Base-by-base conservation (phyloP, 2,329 filamentous ascomycete species). In the Arthroderma sp. region DNA sequence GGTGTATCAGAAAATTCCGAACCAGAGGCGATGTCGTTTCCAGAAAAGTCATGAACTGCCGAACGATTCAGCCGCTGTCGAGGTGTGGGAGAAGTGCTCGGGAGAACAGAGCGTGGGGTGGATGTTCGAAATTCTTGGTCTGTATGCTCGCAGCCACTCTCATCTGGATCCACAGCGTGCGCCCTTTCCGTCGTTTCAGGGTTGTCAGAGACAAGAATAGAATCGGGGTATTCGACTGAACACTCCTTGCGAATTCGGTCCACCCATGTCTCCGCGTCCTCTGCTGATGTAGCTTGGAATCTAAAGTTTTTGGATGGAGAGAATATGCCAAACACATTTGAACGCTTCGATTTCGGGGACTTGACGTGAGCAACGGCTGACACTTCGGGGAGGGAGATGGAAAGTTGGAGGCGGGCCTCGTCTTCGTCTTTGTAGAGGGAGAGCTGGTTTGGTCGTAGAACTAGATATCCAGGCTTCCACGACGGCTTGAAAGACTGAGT, bases 381-480 rank as follows among this genome's bases (percentile, higher is more conserved):
- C 47, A 96, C 76, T 49, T 98, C 91, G 37, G 85, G 83, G 34
- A 96, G 75, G 57, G 81, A 80, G 57, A 98, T 79, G 59, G 94
- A 88, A 57, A 93, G 82, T 43, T 85, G 83, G 37, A 98, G 75
- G 61, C 88, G 88, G 55, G 83, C 84, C 66, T 95, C 88, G 55
- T 88, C 84, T 55, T 85, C 78, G 59, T 89, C 83, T 64, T 89
- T 93, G 74, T 98, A 98, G 49, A 95, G 81, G 42, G 85, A 95
- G 31, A 98, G 75, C 15, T 85, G 77, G 55, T 91, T 93, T 0
- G 89, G 88, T 50, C 91, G 82, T 38, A 98, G 75, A 36, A 98
- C 91, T 36, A 96, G 72, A 65, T 84, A 91, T 49, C 88, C 79
- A 4, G 81, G 72, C 67, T 94, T 94, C 91, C 91, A 98, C 50